These are phyloP conservation scores for Penicillium oxalicum DNA, from an alignment of 2,329 filamentous ascomycete species.

Conservation along the genomic window DNA sequence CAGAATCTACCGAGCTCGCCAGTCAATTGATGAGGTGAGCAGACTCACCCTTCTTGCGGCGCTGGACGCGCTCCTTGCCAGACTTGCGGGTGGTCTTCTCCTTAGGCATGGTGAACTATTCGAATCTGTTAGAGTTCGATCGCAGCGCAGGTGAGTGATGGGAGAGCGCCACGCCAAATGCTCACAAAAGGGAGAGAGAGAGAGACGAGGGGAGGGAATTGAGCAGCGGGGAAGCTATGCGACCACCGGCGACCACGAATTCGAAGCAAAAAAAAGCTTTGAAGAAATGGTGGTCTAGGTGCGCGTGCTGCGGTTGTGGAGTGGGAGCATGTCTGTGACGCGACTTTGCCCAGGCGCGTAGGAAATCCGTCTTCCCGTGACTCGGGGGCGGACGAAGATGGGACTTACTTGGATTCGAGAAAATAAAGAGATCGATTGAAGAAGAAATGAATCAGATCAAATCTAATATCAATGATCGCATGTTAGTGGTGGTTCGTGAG, in stretches of 20 bases:
- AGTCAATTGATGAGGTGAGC: background rate
- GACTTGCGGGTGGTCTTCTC: conserved; percentile 58
- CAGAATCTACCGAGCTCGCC: conserved; percentile 8
- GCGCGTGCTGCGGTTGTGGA: background rate
- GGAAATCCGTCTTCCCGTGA: background rate
- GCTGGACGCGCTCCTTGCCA: conserved; percentile 53
- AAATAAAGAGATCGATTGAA: background rate
- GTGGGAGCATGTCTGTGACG: background rate
- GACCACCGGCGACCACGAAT: background rate
- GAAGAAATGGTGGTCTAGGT: background rate
- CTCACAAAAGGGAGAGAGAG: background rate
- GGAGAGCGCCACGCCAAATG: background rate
- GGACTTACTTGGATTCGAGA: conserved; percentile 4
- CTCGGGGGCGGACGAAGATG: background rate
- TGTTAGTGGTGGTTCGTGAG: conserved; percentile 7
- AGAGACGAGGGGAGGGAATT: background rate
- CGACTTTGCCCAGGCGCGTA: conserved; percentile 1
- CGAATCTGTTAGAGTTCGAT: conserved; percentile 1
- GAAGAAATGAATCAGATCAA: conserved; percentile 1
- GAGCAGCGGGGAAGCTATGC: background rate
- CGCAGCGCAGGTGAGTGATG: background rate
- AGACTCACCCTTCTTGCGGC: conserved; percentile 66
- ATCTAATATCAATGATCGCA: conserved; percentile 2
- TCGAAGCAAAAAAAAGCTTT: background rate
- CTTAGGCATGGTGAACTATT: conserved; percentile 57